These are phyloP conservation scores for Trifolium repens DNA, from an alignment of 306 rosid genomes.

Conservation along the genomic window DNA sequence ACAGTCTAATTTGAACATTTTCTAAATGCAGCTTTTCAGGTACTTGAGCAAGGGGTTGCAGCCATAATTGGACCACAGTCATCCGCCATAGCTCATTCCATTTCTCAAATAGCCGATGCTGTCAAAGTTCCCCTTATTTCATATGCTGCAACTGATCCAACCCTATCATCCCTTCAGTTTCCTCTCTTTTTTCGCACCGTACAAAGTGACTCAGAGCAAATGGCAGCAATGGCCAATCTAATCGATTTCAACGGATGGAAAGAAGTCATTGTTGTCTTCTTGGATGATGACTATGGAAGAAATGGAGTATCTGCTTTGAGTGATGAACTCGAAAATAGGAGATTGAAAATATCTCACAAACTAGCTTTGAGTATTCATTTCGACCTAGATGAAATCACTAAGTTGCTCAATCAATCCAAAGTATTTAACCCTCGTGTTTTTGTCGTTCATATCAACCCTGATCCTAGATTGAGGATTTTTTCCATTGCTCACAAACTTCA, in stretches of 20 bases:
- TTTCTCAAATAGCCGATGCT: constrained; percentile 81
- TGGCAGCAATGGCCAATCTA: constrained; percentile 80
- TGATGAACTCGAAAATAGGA: constrained; percentile 69
- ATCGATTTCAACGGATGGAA: constrained; percentile 82
- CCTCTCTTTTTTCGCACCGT: constrained; percentile 77
- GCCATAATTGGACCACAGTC: constrained; percentile 93
- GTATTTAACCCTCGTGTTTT: constrained; percentile 76
- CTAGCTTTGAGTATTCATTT: constrained; percentile 64
- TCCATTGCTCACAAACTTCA: constrained; percentile 64
- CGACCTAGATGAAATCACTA: constrained; percentile 53
- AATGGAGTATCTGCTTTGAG: constrained; percentile 75
- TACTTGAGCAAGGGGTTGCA: constrained; percentile 69
- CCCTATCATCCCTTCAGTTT: constrained; percentile 85
- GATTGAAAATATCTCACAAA: constrained; percentile 62
- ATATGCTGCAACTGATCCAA: constrained; percentile 93
- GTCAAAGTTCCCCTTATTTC: constrained; percentile 88
- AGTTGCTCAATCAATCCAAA: constrained; percentile 70
- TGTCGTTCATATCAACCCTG: constrained; percentile 81
- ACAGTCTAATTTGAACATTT: constrained; percentile 37
- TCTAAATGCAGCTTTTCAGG: constrained; percentile 69
- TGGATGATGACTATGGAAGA: constrained; percentile 91
- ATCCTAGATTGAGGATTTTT: constrained; percentile 72
- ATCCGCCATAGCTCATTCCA: constrained; percentile 74
- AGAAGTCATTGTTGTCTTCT: constrained; percentile 70
- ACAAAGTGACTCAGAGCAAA: constrained; percentile 78